Evolutionary conservation across 2,329 filamentous ascomycete genomes (phyloP).

Genomic region (Arachnopeziza araneosa): DNA sequence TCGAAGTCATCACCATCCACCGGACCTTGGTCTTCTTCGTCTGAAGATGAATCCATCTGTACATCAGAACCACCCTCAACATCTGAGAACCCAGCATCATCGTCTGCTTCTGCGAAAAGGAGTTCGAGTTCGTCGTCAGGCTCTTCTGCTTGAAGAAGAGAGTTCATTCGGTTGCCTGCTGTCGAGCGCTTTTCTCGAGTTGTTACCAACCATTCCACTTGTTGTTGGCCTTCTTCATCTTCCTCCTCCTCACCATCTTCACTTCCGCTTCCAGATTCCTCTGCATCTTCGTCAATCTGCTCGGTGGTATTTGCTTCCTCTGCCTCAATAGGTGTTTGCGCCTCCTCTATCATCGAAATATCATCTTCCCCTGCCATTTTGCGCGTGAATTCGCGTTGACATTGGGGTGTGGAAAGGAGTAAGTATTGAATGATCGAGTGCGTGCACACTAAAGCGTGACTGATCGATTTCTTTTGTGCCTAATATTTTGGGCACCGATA

Average conservation of each 20-base stretch:
- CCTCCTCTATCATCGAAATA: background rate
- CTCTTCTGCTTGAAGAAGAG: constrained; percentile 68
- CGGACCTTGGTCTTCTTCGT: constrained; percentile 72
- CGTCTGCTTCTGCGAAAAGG: constrained; percentile 68
- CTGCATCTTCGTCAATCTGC: background rate
- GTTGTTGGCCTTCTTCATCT: constrained; percentile 15
- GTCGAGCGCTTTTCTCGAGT: constrained; percentile 71
- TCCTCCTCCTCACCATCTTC: constrained; percentile 3
- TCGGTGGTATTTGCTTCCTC: background rate
- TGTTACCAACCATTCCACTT: constrained; percentile 65
- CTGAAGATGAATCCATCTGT: constrained; percentile 79
- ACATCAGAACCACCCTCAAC: constrained; percentile 66
- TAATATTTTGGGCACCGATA: too few species aligned
- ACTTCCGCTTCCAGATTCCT: constrained; percentile 1
- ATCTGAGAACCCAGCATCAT: constrained; percentile 66
- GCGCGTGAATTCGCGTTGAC: background rate
- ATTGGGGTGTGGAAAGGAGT: background rate
- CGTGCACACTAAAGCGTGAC: too few species aligned
- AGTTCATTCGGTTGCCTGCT: constrained; percentile 78
- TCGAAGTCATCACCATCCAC: constrained; percentile 60
- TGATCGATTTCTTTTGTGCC: too few species aligned
- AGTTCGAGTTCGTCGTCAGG: constrained; percentile 58
- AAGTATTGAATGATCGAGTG: background rate
- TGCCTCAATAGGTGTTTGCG: background rate
- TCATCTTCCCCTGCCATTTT: background rate